Conservation (phyloP, 208 protist species). For the Dictyostelium gargantuum region DNA sequence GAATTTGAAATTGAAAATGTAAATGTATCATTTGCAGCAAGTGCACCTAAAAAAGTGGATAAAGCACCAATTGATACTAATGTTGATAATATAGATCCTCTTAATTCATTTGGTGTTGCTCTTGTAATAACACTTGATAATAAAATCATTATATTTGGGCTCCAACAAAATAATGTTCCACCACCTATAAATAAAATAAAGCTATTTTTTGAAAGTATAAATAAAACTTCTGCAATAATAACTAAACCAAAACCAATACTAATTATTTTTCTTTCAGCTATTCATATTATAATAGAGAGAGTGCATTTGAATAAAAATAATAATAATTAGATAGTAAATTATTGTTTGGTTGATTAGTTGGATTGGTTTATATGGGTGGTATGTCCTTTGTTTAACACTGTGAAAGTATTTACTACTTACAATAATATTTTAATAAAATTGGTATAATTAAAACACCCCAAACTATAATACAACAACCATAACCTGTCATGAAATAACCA, state of each 20-base stretch:
- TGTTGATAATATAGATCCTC: background rate
- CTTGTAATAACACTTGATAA: constrained; percentile 7
- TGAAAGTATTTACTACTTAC: no score
- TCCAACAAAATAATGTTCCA: background rate
- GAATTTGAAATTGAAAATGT: background rate
- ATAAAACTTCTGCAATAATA: background rate
- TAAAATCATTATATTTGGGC: background rate
- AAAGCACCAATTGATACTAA: background rate
- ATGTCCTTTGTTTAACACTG: no score
- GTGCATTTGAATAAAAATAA: no score
- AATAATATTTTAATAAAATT: background rate
- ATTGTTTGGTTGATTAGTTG: no score
- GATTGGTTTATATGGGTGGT: no score
- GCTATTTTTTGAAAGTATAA: background rate
- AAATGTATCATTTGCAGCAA: background rate
- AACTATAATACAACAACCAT: background rate
- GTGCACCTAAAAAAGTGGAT: background rate
- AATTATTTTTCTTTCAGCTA: background rate
- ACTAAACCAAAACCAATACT: background rate
- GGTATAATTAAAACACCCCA: background rate
- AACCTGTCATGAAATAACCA: background rate
- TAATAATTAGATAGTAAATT: no score
- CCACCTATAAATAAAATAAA: background rate
- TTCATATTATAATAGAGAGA: no score
- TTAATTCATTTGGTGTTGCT: background rate